Evolutionary conservation across 2,329 filamentous ascomycete genomes (phyloP), one percentile per base, ranked within the genome.

Genomic region (Torrubiella hemipterigena): DNA sequence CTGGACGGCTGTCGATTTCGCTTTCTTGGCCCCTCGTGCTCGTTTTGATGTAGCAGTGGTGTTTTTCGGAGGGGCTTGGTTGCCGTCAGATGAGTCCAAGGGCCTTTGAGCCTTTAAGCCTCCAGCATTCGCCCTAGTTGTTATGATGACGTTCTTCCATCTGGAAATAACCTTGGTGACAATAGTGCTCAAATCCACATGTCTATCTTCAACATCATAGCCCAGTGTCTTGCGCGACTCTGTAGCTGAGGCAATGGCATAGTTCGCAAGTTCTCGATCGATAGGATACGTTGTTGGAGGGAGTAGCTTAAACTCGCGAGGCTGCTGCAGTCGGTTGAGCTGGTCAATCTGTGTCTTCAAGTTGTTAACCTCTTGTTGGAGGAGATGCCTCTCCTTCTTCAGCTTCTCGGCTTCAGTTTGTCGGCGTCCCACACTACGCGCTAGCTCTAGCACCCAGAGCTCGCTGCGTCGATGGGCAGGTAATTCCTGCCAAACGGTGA

Each of bases 401-500:
- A 73, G 52, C 30, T 59, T 62, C 26, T 69, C 62, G 4, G 64
- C 52, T 34, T 73, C 66, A 33, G 70, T 70, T 37, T 73, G 62
- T 40, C 67, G 72, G 34, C 65, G 55, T 6, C 70, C 69, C 2
- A 77, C 59, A 18, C 65, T 61, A n/a, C 74, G 60, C 0, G 74
- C 74, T 23, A 79, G 54, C 46, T 77, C 73, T 21, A 79, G 48
- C 5, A 64, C 54, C 74, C 74, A 79, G 6, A 77, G 59, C 40
- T 77, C 70, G 17, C 61, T 61, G 31, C 69, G 67, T 15, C 70
- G 64, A 21, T 70, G 66, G 3, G 52, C 41, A 1, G 75, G 56
- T 17, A 91, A 61, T 2, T 63, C 62, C 31, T 72, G 72, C 87
- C 87, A 96, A 25, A 83, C 78, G 6, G 69, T 66, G 50, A 77